Conservation (phyloP, 805 yeast species). For the Starmerella apicola region DNA sequence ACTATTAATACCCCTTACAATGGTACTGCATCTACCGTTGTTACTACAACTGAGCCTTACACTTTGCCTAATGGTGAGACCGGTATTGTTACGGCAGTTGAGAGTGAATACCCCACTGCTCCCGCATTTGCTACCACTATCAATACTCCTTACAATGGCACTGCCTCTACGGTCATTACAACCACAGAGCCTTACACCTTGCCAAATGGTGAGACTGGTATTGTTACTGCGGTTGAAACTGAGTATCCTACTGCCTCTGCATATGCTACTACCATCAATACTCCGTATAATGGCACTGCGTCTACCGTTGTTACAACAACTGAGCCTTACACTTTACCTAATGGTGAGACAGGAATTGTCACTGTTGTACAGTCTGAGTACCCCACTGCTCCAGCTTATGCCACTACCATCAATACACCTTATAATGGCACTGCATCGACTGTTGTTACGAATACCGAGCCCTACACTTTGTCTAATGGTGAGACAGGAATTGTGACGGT, state of each 20-base stretch:
- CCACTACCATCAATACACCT: neutral
- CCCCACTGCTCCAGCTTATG: constrained; percentile 2
- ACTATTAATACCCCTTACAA: neutral
- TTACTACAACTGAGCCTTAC: constrained; percentile 1
- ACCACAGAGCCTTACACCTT: constrained; percentile 1
- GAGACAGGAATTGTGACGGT: constrained; percentile 1
- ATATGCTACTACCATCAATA: neutral
- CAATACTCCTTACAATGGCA: neutral
- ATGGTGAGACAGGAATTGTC: neutral
- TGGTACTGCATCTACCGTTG: neutral
- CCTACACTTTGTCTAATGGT: constrained; percentile 1
- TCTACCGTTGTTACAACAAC: neutral
- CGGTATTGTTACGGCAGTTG: constrained; percentile 1
- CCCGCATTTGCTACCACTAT: constrained; percentile 1
- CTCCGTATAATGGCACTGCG: neutral
- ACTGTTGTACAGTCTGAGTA: neutral
- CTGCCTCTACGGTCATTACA: neutral
- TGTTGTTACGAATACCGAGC: neutral
- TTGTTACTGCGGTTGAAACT: neutral
- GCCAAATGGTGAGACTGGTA: constrained; percentile 2
- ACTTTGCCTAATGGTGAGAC: constrained; percentile 1
- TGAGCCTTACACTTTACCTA: neutral
- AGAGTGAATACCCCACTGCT: constrained; percentile 4
- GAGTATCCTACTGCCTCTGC: neutral
- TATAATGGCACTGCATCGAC: constrained; percentile 1